A percentile compares a stretch with the other conserved stretches of the same genome.
Conservation (phyloP, 768 basidiomycete species). For the Auricularia heimuer region DNA sequence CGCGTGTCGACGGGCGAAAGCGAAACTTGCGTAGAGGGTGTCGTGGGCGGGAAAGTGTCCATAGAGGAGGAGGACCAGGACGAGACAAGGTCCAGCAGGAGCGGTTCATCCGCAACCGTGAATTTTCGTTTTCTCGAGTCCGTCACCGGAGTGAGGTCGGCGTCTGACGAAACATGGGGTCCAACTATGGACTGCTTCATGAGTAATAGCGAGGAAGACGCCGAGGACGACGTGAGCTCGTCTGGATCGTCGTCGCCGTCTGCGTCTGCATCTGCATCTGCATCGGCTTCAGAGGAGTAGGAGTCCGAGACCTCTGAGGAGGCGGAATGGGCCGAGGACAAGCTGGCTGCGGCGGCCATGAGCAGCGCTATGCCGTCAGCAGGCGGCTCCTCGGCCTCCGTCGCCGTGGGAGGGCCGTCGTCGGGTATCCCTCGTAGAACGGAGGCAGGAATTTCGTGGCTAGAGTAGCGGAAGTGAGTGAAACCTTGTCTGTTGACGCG, state of each 20-base stretch:
- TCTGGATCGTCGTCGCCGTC: not conserved
- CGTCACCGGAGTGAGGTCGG: not conserved
- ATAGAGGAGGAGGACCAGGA: not conserved
- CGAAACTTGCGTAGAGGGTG: not conserved
- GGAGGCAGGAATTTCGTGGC: conserved; percentile 1
- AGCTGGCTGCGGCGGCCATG: not conserved
- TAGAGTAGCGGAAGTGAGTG: not conserved
- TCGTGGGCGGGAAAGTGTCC: not conserved
- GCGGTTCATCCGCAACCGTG: not conserved
- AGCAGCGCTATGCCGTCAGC: not conserved
- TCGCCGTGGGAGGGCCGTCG: not conserved
- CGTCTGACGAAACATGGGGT: not conserved
- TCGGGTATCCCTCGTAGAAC: conserved; percentile 1
- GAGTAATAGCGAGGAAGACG: not conserved
- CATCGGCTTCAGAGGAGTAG: conserved; percentile 9
- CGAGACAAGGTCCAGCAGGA: not conserved
- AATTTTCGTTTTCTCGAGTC: conserved; percentile 1
- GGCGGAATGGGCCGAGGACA: not conserved
- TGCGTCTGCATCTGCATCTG: not conserved
- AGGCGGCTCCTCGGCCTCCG: not conserved
- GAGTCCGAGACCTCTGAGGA: conserved; percentile 13
- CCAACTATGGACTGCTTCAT: not conserved
- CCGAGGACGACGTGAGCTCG: not conserved
- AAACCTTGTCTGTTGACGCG: not conserved
- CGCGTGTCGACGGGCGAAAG: not conserved